Evolutionary conservation across 257 asterid genomes (phyloP).

Genomic region (Scutellaria baicalensis): DNA sequence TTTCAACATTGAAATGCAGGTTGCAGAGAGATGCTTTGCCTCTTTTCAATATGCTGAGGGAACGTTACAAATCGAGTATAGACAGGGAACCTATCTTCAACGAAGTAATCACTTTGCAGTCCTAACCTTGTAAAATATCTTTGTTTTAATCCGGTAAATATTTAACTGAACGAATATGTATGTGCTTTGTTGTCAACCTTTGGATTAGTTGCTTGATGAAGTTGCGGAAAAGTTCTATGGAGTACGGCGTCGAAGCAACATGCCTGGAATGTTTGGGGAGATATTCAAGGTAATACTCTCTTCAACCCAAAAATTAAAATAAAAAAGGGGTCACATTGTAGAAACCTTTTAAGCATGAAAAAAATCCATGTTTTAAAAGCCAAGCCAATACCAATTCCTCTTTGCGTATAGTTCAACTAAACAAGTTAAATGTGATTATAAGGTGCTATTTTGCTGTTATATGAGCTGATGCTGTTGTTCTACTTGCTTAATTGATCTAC

Average conservation of each 20-base stretch:
- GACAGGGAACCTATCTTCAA: slow-evolving; percentile 64
- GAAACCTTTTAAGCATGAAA: too few species aligned
- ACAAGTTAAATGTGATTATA: too few species aligned
- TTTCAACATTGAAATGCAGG: slow-evolving; percentile 37
- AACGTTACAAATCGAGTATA: slow-evolving; percentile 54
- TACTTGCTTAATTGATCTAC: neutral
- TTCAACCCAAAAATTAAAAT: too few species aligned
- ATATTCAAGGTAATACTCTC: slow-evolving; percentile 66
- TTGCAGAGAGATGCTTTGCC: slow-evolving; percentile 95
- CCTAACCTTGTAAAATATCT: neutral
- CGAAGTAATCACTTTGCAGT: slow-evolving; percentile 45
- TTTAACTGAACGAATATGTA: slow-evolving; percentile 3
- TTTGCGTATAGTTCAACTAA: too few species aligned
- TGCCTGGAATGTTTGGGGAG: slow-evolving; percentile 97
- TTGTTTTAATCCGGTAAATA: neutral
- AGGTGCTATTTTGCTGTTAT: too few species aligned
- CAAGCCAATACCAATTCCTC: too few species aligned
- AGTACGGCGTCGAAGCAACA: slow-evolving; percentile 56
- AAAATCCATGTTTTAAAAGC: too few species aligned
- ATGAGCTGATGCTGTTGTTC: too few species aligned
- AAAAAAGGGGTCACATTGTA: too few species aligned
- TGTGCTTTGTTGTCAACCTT: slow-evolving; percentile 8
- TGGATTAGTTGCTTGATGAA: slow-evolving; percentile 74
- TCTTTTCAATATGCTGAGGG: slow-evolving; percentile 76
- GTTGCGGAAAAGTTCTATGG: slow-evolving; percentile 83